These are phyloP conservation scores for Hyaloscypha finlandica DNA, from an alignment of 495 filamentous ascomycete genomes.

Conservation along the genomic window DNA sequence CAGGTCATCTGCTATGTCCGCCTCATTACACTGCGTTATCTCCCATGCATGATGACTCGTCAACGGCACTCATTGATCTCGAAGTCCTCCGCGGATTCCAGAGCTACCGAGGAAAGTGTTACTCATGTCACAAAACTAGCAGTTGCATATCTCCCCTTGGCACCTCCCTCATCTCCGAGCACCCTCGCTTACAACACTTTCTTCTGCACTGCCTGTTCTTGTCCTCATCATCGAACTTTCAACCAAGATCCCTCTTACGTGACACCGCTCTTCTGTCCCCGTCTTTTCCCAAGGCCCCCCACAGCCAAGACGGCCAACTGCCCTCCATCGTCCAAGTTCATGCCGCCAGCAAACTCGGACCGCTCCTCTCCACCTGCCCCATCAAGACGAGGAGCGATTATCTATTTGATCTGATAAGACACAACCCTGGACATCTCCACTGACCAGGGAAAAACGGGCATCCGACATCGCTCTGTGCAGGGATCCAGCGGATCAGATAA, in stretches of 20 bases:
- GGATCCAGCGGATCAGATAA: slow-evolving; percentile 30
- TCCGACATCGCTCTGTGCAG: not conserved
- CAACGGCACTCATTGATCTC: not conserved
- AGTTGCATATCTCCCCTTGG: too few species aligned
- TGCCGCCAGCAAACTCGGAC: slow-evolving; percentile 2
- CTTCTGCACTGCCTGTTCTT: not conserved
- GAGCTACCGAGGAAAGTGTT: not conserved
- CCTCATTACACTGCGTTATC: not conserved
- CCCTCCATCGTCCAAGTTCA: not conserved
- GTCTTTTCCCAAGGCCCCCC: not conserved
- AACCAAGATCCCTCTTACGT: not conserved
- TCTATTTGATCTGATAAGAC: slow-evolving; percentile 26
- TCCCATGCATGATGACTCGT: not conserved
- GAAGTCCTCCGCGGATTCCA: not conserved
- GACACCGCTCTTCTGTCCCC: slow-evolving; percentile 13
- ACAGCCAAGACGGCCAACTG: not conserved
- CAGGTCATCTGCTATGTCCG: not conserved
- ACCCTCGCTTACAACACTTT: not conserved
- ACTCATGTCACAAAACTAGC: too few species aligned
- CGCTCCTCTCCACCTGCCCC: slow-evolving; percentile 6
- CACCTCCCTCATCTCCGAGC: not conserved
- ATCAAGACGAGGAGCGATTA: slow-evolving; percentile 15
- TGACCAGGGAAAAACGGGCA: not conserved
- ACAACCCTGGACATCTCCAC: slow-evolving; percentile 2
- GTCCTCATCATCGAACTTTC: not conserved